Base-by-base conservation (phyloP, 2,329 filamentous ascomycete species). In the Colletotrichum tofieldiae region DNA sequence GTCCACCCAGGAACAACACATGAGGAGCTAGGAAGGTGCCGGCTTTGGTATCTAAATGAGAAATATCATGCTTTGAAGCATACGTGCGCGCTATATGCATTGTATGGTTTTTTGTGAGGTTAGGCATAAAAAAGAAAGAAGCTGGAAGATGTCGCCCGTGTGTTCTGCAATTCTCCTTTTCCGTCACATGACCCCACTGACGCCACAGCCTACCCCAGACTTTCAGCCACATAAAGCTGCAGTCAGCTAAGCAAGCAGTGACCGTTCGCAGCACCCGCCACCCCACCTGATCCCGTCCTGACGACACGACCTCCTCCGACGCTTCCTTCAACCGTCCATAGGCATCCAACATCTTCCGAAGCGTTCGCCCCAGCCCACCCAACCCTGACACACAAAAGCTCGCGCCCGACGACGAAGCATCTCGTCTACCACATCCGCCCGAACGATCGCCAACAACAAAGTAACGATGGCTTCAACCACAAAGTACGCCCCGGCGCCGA, bases 401-500 rank as follows among this genome's bases (percentile, higher is more conserved):
- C 3, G 16, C 5, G 5, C 37, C 9, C 45, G 35, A 32, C 60
- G 16, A 49, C 35, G 11, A 49, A 26, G 9, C 32, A 39, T 3
- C 23, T 23, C 14, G 2, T 9, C 8, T 18, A 35, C 20, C 37
- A 29, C 16, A 11, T 32, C 23, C 26, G 7, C n/a, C 55, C 18
- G 37, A 37, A 65, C 37, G 18, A 62, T n/a, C n/a, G 26, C n/a
- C 29, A 39, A 32, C 35, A 35, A 23, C 26, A 54, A 7, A 39
- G 37, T 41, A 55, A 77, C 52, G 68, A 96, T 96, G 93, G 89
- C 92, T 60, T 87, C 91, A 73, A 94, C 90, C 77, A 87, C 94
- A 63, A 96, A 96, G 84, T 98, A 98, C 82, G 89, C 93, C 76
- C 89, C 91, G 63, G 94, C 94, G 77, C 91, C 95, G 29, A 93